A percentile compares a stretch with the other conserved stretches of the same genome.
phyloP scores from a whole-genome alignment of 768 basidiomycete genomes.

The Podaxis rugospora region DNA sequence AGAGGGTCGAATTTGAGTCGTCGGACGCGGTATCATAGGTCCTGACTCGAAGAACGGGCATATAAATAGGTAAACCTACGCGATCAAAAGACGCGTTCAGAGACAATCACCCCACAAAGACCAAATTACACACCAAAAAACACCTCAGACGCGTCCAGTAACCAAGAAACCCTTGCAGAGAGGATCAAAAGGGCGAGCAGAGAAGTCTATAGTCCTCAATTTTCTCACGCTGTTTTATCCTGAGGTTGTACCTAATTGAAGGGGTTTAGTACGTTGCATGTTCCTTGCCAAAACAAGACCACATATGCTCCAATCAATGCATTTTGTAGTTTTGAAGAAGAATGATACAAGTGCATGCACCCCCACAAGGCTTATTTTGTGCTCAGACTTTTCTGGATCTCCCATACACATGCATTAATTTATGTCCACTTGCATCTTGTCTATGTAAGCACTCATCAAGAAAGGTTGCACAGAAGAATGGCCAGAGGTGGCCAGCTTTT shows the following conservation, averaged over 20 bases:
- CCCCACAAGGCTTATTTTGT: too few species aligned
- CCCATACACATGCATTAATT: too few species aligned
- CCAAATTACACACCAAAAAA: background rate
- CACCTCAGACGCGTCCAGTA: background rate
- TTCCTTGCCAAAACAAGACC: background rate
- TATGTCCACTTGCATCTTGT: too few species aligned
- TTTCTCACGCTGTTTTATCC: conserved; percentile 4
- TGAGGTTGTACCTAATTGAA: background rate
- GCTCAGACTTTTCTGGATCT: too few species aligned
- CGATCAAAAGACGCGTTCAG: conserved; percentile 3
- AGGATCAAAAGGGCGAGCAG: background rate
- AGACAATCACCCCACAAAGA: background rate
- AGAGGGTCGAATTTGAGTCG: background rate
- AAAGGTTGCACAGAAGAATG: too few species aligned
- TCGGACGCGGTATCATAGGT: background rate
- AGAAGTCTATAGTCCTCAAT: background rate
- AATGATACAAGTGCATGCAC: too few species aligned
- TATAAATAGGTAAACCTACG: background rate
- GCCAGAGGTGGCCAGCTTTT: too few species aligned
- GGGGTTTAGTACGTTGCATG: background rate
- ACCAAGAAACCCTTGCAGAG: background rate
- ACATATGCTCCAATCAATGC: background rate
- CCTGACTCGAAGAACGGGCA: conserved; percentile 7
- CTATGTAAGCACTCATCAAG: too few species aligned
- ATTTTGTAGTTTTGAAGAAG: too few species aligned